A percentile compares a stretch with the other conserved stretches of the same genome.
Evolutionary conservation across 495 filamentous ascomycete species (phyloP).

Genomic region (Lasiosphaeria miniovina): DNA sequence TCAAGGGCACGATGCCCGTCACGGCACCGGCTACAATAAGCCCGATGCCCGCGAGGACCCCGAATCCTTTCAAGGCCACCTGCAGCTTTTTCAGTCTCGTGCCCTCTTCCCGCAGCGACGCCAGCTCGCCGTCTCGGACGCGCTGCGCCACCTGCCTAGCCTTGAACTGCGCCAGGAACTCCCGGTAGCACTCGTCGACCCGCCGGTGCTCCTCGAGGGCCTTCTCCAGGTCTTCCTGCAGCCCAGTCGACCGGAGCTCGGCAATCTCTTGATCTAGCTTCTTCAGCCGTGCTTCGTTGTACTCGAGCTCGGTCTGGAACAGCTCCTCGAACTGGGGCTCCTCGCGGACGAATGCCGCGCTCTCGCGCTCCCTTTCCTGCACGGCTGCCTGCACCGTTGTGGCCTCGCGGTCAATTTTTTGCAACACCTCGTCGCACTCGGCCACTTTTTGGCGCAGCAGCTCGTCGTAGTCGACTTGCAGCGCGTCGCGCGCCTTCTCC

Average conservation of each 20-base stretch:
- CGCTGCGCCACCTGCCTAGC: background rate
- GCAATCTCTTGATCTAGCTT: background rate
- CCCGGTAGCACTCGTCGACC: background rate
- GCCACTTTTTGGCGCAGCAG: background rate
- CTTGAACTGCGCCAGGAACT: background rate
- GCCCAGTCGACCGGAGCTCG: background rate
- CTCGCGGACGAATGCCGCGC: background rate
- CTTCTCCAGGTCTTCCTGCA: background rate
- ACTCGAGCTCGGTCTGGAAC: background rate
- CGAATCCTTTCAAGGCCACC: background rate
- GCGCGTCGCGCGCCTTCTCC: background rate
- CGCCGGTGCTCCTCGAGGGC: background rate
- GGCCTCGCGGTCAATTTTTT: background rate
- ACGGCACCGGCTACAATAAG: background rate
- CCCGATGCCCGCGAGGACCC: background rate
- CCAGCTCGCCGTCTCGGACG: background rate
- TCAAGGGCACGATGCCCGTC: background rate
- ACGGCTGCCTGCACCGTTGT: background rate
- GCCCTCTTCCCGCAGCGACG: background rate
- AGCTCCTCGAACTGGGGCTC: background rate
- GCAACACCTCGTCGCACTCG: background rate
- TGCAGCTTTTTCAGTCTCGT: background rate
- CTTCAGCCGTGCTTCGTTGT: constrained; percentile 3
- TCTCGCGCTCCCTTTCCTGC: background rate
- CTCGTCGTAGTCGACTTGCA: background rate